Percentiles rank a stretch among this genome's conserved stretches.
These are phyloP conservation scores for Physcomitrellopsis africana DNA, from an alignment of 225 moss, liverwort and hornwort species.

Conservation along the genomic window DNA sequence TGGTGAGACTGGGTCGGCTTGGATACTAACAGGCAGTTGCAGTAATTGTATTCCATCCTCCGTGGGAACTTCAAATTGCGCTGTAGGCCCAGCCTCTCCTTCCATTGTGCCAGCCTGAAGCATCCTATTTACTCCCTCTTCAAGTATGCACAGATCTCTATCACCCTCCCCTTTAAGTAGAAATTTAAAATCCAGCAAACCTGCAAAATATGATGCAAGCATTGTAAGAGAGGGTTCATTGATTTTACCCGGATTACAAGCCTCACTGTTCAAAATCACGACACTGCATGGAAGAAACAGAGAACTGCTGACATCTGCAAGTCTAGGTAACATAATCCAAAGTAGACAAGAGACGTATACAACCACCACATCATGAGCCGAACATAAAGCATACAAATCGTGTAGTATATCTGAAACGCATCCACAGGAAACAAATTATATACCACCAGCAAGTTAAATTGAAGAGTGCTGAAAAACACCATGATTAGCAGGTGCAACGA, in stretches of 20 bases:
- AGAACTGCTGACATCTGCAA: neutral
- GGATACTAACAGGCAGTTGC: constrained; percentile 55
- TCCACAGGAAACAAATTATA: constrained; percentile 17
- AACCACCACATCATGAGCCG: neutral
- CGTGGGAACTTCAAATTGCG: constrained; percentile 48
- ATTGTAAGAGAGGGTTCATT: neutral
- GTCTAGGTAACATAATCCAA: neutral
- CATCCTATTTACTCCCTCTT: constrained; percentile 58
- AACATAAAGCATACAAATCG: constrained; percentile 8
- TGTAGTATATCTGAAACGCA: neutral
- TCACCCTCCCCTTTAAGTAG: constrained; percentile 54
- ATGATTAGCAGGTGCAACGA: constrained; percentile 58
- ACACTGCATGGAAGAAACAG: neutral
- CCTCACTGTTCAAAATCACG: neutral
- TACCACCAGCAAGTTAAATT: constrained; percentile 27
- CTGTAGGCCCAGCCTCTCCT: constrained; percentile 50
- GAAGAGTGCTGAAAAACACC: constrained; percentile 44
- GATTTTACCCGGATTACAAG: neutral
- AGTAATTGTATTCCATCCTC: constrained; percentile 32
- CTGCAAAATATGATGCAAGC: constrained; percentile 17
- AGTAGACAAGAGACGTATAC: neutral
- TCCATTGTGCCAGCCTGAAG: constrained; percentile 47
- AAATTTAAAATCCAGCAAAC: constrained; percentile 59
- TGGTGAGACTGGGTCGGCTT: constrained; percentile 58
- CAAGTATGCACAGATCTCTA: constrained; percentile 41